phyloP scores from a whole-genome alignment of 1,284 basidiomycete species.

The Paramarasmius palmivorus region DNA sequence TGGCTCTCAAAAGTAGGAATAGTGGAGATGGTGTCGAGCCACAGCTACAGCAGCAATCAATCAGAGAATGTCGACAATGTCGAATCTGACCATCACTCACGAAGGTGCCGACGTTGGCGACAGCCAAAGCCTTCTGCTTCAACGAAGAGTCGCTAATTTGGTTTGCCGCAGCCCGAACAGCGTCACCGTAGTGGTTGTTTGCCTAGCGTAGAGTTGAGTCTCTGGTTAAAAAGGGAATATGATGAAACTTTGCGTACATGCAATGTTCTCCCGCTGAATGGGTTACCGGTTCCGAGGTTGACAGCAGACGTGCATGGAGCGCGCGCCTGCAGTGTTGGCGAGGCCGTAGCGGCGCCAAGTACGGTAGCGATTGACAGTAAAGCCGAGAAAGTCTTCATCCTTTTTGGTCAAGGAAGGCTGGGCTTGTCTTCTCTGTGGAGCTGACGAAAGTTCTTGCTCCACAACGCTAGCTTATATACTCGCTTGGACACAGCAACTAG shows the following conservation, averaged over 20 bases:
- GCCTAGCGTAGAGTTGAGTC: too few relatives aligned
- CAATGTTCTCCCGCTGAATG: neutral
- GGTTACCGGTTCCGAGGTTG: neutral
- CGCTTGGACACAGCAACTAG: too few relatives aligned
- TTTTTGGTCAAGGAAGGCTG: neutral
- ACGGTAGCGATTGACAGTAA: neutral
- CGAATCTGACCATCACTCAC: constrained; percentile 29
- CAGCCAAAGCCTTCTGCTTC: constrained; percentile 31
- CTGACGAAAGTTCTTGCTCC: too few relatives aligned
- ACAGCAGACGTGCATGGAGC: constrained; percentile 1
- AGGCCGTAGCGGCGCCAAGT: neutral
- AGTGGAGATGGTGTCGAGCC: constrained; percentile 11
- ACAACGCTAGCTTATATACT: too few relatives aligned
- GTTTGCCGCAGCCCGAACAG: constrained; percentile 24
- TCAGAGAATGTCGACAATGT: too few relatives aligned
- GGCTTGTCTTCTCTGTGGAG: too few relatives aligned
- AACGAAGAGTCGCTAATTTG: constrained; percentile 33
- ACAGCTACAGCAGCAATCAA: neutral
- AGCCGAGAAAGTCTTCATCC: neutral
- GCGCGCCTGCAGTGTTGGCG: neutral
- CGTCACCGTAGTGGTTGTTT: neutral
- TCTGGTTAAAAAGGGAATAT: too few relatives aligned
- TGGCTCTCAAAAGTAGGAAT: constrained; percentile 6
- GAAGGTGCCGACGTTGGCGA: constrained; percentile 42
- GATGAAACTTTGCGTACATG: too few relatives aligned